phyloP scores from a whole-genome alignment of 75 land plant genomes.

The Adiantum capillusveneris region DNA sequence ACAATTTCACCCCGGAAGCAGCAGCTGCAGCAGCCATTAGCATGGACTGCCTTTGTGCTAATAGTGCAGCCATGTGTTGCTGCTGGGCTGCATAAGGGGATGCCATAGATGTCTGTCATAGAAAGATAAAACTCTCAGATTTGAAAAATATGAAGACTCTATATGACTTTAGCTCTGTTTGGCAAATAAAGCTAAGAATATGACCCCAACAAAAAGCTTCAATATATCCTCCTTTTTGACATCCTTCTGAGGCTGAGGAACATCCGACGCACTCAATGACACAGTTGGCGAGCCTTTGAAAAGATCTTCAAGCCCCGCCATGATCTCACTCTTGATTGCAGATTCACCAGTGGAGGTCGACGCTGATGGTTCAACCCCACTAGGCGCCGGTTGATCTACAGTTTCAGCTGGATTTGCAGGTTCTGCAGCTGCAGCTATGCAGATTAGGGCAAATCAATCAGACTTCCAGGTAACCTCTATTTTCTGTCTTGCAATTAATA shows the following conservation, averaged over 20 bases:
- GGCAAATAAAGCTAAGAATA: too few relatives aligned
- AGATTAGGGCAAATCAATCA: neutral
- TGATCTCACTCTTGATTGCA: constrained; percentile 16
- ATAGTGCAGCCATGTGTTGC: constrained; percentile 74
- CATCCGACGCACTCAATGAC: constrained; percentile 25
- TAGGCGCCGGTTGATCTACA: constrained; percentile 2
- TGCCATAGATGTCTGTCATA: constrained; percentile 50
- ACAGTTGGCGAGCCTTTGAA: constrained; percentile 44
- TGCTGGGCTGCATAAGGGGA: constrained; percentile 87
- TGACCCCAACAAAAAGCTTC: constrained; percentile 84
- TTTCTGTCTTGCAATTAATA: too few relatives aligned
- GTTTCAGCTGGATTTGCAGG: constrained; percentile 29
- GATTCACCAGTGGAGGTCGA: constrained; percentile 5
- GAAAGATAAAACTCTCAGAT: neutral
- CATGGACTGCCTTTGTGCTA: constrained; percentile 78
- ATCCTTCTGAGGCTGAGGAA: constrained; percentile 34
- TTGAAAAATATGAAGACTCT: too few relatives aligned
- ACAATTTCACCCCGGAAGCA: constrained; percentile 25
- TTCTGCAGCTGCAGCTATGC: constrained; percentile 62
- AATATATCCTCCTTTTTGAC: constrained; percentile 69
- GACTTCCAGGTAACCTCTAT: too few relatives aligned
- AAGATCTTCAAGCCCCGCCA: constrained; percentile 73
- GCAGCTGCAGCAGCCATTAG: constrained; percentile 70
- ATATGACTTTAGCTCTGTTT: too few relatives aligned
- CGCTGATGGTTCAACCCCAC: constrained; percentile 6